Conservation (phyloP, 2,329 filamentous ascomycete species). For the Aschersonia sp. region DNA sequence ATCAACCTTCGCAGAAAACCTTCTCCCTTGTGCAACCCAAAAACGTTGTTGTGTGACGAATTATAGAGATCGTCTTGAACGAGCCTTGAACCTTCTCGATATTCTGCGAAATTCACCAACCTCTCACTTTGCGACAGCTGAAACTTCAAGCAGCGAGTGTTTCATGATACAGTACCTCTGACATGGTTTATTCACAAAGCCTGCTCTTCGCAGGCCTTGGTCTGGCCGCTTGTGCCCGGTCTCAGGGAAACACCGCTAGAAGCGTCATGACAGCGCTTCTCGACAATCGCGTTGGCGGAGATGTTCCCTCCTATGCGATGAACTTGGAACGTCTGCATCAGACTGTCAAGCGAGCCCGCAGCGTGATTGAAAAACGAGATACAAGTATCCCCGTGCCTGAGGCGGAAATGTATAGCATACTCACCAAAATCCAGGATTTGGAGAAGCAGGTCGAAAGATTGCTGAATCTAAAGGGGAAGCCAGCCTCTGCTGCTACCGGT, state of each 20-base stretch:
- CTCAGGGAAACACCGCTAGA: neutral
- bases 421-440: slow-evolving; percentile 13
- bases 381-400: slow-evolving; percentile 12
- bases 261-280: neutral
- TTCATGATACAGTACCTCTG: neutral
- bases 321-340: slow-evolving; percentile 6
- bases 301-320: slow-evolving; percentile 4
- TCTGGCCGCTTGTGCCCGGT: slow-evolving; percentile 1
- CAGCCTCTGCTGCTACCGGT: neutral
- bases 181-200: slow-evolving; percentile 9
- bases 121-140: neutral
- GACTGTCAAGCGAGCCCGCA: slow-evolving; percentile 7
- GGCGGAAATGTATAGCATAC: slow-evolving; percentile 11
- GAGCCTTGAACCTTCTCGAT: too few relatives aligned
- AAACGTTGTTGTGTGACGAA: too few relatives aligned
- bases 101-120: too few relatives aligned
- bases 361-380: slow-evolving; percentile 12
- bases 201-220: slow-evolving; percentile 4
- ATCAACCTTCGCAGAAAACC: too few relatives aligned
- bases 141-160: neutral
- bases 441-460: slow-evolving; percentile 13
- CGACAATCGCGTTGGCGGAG: neutral
- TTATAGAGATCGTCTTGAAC: too few relatives aligned
- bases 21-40: too few relatives aligned
- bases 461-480: slow-evolving; percentile 5